phyloP scores from a whole-genome alignment of 2,329 filamentous ascomycete genomes.

The Metarhizium rileyi region DNA sequence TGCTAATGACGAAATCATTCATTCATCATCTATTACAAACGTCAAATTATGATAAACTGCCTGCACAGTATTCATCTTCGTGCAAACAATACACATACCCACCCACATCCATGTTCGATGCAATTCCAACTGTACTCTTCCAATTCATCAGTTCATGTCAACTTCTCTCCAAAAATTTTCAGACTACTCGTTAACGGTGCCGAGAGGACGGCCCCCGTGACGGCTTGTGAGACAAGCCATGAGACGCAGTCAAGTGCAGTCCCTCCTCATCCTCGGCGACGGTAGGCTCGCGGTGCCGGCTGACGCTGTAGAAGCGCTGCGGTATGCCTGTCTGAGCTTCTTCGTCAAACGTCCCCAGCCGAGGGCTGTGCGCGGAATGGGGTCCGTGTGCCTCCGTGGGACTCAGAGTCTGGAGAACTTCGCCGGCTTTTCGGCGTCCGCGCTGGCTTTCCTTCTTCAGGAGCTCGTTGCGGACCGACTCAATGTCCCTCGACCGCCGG shows the following conservation, averaged over 20 bases:
- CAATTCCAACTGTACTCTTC: not conserved
- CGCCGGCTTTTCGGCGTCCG: slow-evolving; percentile 40
- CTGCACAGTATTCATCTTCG: not conserved
- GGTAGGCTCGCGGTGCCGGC: slow-evolving; percentile 11
- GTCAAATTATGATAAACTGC: not conserved
- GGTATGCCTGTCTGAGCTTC: slow-evolving; percentile 30
- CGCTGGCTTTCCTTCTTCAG: slow-evolving; percentile 35
- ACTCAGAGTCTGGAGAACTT: slow-evolving; percentile 28
- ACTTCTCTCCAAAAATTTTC: slow-evolving; percentile 6
- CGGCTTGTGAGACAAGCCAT: slow-evolving; percentile 1
- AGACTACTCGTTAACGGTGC: slow-evolving; percentile 9
- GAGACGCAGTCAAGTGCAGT: slow-evolving; percentile 8
- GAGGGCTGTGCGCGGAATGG: slow-evolving; percentile 21
- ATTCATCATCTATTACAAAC: not conserved
- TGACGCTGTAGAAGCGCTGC: slow-evolving; percentile 20
- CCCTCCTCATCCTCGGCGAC: slow-evolving; percentile 9
- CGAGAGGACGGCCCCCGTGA: slow-evolving; percentile 12
- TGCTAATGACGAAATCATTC: no score
- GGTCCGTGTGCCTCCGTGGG: slow-evolving; percentile 17
- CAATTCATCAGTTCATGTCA: not conserved
- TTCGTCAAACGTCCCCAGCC: slow-evolving; percentile 30
- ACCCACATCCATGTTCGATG: not conserved
- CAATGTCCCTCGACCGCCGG: slow-evolving; percentile 27
- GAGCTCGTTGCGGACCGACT: slow-evolving; percentile 26
- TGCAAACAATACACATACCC: not conserved